These are phyloP conservation scores for Bruguiera gymnorhiza DNA, from an alignment of 345 rosid genomes.

Conservation along the genomic window DNA sequence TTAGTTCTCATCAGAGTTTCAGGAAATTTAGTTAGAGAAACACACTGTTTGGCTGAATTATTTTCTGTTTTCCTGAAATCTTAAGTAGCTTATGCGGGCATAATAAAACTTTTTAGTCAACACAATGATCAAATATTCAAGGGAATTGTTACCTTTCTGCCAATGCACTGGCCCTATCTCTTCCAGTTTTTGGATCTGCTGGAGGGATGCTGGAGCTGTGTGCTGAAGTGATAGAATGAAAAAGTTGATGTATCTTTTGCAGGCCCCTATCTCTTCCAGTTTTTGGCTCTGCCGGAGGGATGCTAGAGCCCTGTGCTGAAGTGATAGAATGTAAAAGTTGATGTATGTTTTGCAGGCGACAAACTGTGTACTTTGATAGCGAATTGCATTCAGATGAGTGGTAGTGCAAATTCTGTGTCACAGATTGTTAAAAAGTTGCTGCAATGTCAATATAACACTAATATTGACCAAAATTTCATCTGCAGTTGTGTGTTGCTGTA, in stretches of 20 bases:
- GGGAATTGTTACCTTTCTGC: not conserved
- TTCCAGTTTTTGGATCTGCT: not conserved
- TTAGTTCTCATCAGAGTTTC: not conserved
- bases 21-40: not conserved
- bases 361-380: not conserved
- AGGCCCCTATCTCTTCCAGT: not conserved
- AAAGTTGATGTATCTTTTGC: not conserved
- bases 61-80: constrained; percentile 1
- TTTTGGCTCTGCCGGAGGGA: not conserved
- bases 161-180: not conserved
- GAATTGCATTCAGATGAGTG: too few species aligned
- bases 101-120: too few species aligned
- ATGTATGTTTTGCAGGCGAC: not conserved
- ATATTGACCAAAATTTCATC: too few species aligned
- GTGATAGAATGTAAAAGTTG: not conserved
- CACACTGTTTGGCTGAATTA: not conserved
- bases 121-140: too few species aligned
- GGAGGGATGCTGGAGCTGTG: not conserved
- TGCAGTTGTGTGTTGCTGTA: constrained; percentile 23
- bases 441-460: too few species aligned
- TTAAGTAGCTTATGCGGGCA: too few species aligned
- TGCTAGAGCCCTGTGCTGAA: not conserved
- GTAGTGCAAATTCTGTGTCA: too few species aligned
- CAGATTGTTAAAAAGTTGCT: too few species aligned
- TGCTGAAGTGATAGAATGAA: not conserved